Evolutionary conservation across 768 basidiomycete genomes (phyloP), one percentile per base, ranked within the genome.

Genomic region (Cyathus striatus): DNA sequence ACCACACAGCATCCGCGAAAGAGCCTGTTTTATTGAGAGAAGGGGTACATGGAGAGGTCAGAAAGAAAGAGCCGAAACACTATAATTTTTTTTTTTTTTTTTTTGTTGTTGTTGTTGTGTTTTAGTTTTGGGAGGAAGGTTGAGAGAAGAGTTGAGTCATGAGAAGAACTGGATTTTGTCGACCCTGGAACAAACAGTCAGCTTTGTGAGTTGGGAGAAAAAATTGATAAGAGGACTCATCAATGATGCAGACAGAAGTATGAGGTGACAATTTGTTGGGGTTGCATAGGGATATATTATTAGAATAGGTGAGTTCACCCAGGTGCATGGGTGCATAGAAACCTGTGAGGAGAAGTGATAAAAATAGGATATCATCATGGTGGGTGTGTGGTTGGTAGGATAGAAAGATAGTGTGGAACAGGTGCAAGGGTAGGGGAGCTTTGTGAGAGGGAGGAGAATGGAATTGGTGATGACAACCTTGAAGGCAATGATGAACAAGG

Each of bases 321-420:
- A 69, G 49, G 0, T 58, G 53, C 22, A 68, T 23, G 3, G 70
- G 48, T 1, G 48, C 60, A 27, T 48, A 46, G 44, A 69, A 70
- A 0, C 61, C 60, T 0, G 56, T 52, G 0, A 57, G 4, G 0
- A 66, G 18, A 10, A 57, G 35, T 2, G 58, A 44, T 0, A 56
- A 4, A 37, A 66, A 67, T 1, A 68, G 56, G 0, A 37, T 17
- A 46, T 60, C 56, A 38, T 63, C 46, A 22, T 58, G 54, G 7
- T 36, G 6, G 12, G 36, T 30, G 0, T 53, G 54, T 2, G 9
- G 2, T 2, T 22, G 13, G 22, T 42, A 42, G 13, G 33, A 17
- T 10, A n/a, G 4, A 14, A 50, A 18, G 3, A 53, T 45, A 1
- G 2, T 2, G 0, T 30, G 16, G 23, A 62, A 43, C 33, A 57